phyloP scores from a whole-genome alignment of 495 filamentous ascomycete genomes.

The Aspergillus incahuasiensis region DNA sequence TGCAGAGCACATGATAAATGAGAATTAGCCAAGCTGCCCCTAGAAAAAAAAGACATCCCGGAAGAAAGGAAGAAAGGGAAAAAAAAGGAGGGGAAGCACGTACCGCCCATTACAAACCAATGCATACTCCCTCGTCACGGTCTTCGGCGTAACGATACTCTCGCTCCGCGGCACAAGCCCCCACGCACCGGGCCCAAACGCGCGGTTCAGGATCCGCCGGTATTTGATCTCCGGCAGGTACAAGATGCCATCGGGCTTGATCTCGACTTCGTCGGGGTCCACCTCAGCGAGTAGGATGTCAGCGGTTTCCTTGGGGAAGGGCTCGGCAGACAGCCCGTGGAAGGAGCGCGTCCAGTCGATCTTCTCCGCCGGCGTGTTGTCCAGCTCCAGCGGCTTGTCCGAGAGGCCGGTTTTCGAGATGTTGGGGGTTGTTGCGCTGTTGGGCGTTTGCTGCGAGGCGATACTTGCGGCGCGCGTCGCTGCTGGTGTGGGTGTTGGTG shows the following conservation, averaged over 20 bases:
- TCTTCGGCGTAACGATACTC: conserved; percentile 80
- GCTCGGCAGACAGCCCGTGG: conserved; percentile 72
- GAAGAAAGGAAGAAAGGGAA: not conserved
- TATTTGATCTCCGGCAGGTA: conserved; percentile 99
- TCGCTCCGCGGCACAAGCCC: conserved; percentile 87
- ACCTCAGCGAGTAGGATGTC: conserved; percentile 66
- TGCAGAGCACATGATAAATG: conserved; percentile 26
- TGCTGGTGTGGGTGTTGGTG: conserved; percentile 7
- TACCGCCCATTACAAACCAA: conserved; percentile 86
- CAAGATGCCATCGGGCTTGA: conserved; percentile 94
- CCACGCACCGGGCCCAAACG: conserved; percentile 96
- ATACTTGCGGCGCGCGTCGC: conserved; percentile 18
- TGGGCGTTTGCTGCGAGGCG: conserved; percentile 23
- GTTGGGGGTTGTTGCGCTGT: conserved; percentile 35
- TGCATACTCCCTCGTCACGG: conserved; percentile 93
- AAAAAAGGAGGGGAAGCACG: conserved; percentile 24
- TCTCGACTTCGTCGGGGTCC: conserved; percentile 74
- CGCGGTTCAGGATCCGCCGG: conserved; percentile 79
- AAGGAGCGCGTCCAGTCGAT: conserved; percentile 94
- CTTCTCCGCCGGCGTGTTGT: conserved; percentile 36
- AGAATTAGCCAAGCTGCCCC: not conserved
- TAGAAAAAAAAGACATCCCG: not conserved
- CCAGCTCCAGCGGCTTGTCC: conserved; percentile 48
- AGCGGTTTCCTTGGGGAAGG: conserved; percentile 73
- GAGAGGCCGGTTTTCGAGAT: conserved; percentile 50